A percentile compares a stretch with the other conserved stretches of the same genome.
phyloP scores from a whole-genome alignment of 495 filamentous ascomycete genomes.

The Pseudevernia furfuracea region DNA sequence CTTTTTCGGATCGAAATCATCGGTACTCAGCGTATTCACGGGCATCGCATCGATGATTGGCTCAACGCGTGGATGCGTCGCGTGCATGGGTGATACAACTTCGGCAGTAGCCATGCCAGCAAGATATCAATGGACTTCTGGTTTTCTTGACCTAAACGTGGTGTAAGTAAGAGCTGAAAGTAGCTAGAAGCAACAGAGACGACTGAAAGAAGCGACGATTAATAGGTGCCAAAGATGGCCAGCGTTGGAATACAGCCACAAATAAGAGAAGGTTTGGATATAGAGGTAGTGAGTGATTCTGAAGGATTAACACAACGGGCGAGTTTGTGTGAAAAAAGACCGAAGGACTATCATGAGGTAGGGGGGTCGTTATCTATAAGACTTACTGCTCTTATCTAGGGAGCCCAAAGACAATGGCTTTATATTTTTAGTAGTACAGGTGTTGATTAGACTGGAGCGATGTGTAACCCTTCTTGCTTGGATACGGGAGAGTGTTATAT shows the following conservation, averaged over 20 bases:
- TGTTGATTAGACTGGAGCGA: not conserved
- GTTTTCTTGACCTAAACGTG: not conserved
- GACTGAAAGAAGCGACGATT: not conserved
- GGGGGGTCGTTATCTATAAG: not conserved
- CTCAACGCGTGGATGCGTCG: conserved; percentile 18
- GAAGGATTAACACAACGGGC: not conserved
- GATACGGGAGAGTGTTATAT: not conserved
- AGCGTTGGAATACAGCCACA: not conserved
- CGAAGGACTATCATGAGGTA: not conserved
- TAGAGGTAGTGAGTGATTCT: not conserved
- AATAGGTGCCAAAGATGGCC: not conserved
- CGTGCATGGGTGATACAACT: conserved; percentile 18
- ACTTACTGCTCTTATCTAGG: conserved; percentile 3
- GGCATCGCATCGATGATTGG: conserved; percentile 26
- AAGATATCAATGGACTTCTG: not conserved
- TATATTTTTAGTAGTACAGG: not conserved
- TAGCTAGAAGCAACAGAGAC: not conserved
- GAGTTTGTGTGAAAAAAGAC: not conserved
- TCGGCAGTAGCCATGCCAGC: conserved; percentile 24
- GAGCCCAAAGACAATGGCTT: not conserved
- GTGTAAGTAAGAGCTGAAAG: not conserved
- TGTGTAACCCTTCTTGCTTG: not conserved
- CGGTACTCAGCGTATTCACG: conserved; percentile 14
- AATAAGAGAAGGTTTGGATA: not conserved
- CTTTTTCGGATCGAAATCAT: conserved; percentile 45